Base-by-base conservation (phyloP, 495 filamentous ascomycete species). In the Thermothielavioides terrestris region DNA sequence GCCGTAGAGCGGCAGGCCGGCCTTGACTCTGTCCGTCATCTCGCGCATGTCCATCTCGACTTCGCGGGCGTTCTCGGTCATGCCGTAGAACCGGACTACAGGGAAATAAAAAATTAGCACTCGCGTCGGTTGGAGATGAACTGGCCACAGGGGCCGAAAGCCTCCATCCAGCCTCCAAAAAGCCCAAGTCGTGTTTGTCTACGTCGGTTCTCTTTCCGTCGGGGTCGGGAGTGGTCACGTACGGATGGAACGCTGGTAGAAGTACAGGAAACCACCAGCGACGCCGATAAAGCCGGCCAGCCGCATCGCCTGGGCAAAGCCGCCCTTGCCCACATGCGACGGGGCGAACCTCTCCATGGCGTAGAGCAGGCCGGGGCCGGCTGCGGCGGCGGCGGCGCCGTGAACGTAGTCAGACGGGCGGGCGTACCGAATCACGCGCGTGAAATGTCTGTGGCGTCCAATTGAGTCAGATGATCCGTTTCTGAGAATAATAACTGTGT, bases 31-130 rank as follows among this genome's bases (percentile, higher is more conserved):
- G 61, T 81, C 78, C 4, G 95, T 89, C 92, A 98, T 98, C 74
- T 98, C 92, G 47, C 78, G 80, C 89, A 95, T 98, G 64, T 98
- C 92, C 82, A 91, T 85, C 34, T 95, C 87, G 25, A 90, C 72
- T 63, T 98, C 92, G 49, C 94, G 81, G 36, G 80, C 68, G 71
- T 98, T 97, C 65, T 98, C 92, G 27, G 78, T 80, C 71, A 87
- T 85, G 54, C 92, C 92, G 75, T 95, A 95, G 74, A 98, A 96
- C 40, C 92, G 88, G 59, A 85, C 83, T 86, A 51, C 31, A 28
- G 15, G n/a, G n/a, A n/a, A n/a, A n/a, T 37, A 1, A 18, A 9
- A 1, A 8, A 46, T 59, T 36, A 60, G 57, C 42, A 37, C 15
- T 32, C 14, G 2, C 1, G 1, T 1, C 42, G 23, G 32, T 31